These are phyloP conservation scores for Kodamaea alishanica DNA, from an alignment of 1,139 yeast genomes.

Conservation along the genomic window DNA sequence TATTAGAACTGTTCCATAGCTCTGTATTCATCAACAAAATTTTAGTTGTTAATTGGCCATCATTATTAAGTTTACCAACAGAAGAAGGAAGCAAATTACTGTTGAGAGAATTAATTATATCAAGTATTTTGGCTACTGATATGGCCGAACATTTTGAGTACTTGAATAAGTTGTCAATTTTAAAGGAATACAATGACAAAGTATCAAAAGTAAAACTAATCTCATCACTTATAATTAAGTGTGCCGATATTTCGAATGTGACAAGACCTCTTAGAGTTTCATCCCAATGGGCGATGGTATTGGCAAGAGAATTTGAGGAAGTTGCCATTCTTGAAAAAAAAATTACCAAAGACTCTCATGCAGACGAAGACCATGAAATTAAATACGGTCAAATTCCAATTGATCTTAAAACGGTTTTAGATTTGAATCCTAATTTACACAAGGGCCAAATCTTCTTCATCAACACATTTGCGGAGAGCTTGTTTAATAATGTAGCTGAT, in stretches of 20 bases:
- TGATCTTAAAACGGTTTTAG: conserved; percentile 37
- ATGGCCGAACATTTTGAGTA: conserved; percentile 88
- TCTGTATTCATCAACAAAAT: conserved; percentile 60
- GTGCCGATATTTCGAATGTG: conserved; percentile 93
- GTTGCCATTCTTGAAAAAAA: conserved; percentile 53
- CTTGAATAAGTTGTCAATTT: conserved; percentile 46
- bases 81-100: conserved; percentile 18
- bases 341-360: conserved; percentile 15
- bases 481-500: conserved; percentile 61
- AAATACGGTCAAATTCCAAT: conserved; percentile 28
- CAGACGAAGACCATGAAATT: conserved; percentile 16
- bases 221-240: conserved; percentile 71
- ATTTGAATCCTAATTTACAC: conserved; percentile 48
- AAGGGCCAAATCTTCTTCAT: conserved; percentile 86
- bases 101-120: conserved; percentile 34
- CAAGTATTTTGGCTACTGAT: conserved; percentile 79
- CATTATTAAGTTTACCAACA: conserved; percentile 25
- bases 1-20: conserved; percentile 82
- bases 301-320: conserved; percentile 74
- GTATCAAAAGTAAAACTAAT: conserved; percentile 43
- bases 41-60: conserved; percentile 63
- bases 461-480: conserved; percentile 71
- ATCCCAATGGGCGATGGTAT: conserved; percentile 80
- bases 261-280: conserved; percentile 74
- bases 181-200: conserved; percentile 17